These are phyloP conservation scores for Candida neerlandica DNA, from an alignment of 1,139 yeast species.

Conservation along the genomic window DNA sequence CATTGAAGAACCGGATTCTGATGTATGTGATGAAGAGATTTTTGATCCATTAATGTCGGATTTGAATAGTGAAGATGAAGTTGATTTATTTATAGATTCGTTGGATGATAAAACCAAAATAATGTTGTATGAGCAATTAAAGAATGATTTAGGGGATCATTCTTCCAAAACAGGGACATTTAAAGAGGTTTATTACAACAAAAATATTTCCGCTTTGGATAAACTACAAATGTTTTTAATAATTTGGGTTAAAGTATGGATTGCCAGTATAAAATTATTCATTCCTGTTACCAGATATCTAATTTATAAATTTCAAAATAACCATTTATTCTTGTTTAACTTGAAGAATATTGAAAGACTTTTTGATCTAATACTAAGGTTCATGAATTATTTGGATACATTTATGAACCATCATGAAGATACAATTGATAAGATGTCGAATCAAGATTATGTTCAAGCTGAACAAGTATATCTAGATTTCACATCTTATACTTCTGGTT, in stretches of 20 bases:
- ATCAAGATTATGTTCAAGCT: slow-evolving; percentile 17
- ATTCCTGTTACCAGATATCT: slow-evolving; percentile 35
- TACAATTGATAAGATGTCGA: slow-evolving; percentile 15
- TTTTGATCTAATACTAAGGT: slow-evolving; percentile 28
- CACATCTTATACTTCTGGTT: slow-evolving; percentile 14
- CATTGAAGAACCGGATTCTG: slow-evolving; percentile 5
- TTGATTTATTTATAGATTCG: slow-evolving; percentile 25
- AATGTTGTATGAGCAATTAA: slow-evolving; percentile 23
- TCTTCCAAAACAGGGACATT: not conserved
- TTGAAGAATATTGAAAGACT: slow-evolving; percentile 34
- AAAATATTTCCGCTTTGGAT: slow-evolving; percentile 23
- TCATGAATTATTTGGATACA: slow-evolving; percentile 29
- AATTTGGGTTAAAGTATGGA: slow-evolving; percentile 30
- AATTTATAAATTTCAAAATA: slow-evolving; percentile 35
- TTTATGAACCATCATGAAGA: slow-evolving; percentile 22
- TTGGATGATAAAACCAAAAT: slow-evolving; percentile 29
- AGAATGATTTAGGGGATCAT: slow-evolving; percentile 20
- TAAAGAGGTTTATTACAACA: slow-evolving; percentile 6
- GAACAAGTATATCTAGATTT: slow-evolving; percentile 17
- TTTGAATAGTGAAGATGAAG: slow-evolving; percentile 17
- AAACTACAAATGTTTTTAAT: slow-evolving; percentile 33
- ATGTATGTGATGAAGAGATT: slow-evolving; percentile 12
- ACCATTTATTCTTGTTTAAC: slow-evolving; percentile 40
- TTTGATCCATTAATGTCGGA: slow-evolving; percentile 14
- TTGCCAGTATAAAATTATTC: slow-evolving; percentile 28